A percentile compares a stretch with the other conserved stretches of the same genome.
Conservation (phyloP, 2,329 filamentous ascomycete species). For the Proliferodiscus dingleyae region DNA sequence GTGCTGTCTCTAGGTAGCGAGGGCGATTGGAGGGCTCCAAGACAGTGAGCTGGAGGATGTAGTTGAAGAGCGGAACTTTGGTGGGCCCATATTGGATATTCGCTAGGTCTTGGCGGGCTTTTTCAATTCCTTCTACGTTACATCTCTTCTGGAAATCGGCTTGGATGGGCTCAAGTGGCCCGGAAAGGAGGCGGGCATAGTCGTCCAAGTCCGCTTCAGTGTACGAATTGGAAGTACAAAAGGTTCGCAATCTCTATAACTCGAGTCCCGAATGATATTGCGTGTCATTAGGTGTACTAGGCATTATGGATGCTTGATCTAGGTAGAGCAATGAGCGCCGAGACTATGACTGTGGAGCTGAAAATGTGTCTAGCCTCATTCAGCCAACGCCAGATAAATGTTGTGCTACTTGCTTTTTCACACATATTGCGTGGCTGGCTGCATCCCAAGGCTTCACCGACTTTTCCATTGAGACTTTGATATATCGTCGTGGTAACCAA, state of each 20-base stretch:
- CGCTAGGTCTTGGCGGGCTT: neutral
- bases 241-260: slow-evolving; percentile 3
- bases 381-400: no score
- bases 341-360: neutral
- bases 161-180: neutral
- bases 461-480: no score
- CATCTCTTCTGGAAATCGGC: slow-evolving; percentile 3
- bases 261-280: slow-evolving; percentile 7
- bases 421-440: no score
- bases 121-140: neutral
- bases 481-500: no score
- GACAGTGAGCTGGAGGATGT: slow-evolving; percentile 10
- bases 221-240: slow-evolving; percentile 5
- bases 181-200: slow-evolving; percentile 5
- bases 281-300: neutral
- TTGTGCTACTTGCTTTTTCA: no score
- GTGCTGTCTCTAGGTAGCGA: slow-evolving; percentile 3
- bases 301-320: no score
- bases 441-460: no score
- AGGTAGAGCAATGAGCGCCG: no score
- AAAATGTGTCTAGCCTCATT: neutral
- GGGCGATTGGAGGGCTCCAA: slow-evolving; percentile 2
- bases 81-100: slow-evolving; percentile 7
- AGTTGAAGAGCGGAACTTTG: slow-evolving; percentile 10
- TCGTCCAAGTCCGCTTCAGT: slow-evolving; percentile 3